Conservation (phyloP, 2,329 filamentous ascomycete genomes). For the Colletotrichum viniferum region DNA sequence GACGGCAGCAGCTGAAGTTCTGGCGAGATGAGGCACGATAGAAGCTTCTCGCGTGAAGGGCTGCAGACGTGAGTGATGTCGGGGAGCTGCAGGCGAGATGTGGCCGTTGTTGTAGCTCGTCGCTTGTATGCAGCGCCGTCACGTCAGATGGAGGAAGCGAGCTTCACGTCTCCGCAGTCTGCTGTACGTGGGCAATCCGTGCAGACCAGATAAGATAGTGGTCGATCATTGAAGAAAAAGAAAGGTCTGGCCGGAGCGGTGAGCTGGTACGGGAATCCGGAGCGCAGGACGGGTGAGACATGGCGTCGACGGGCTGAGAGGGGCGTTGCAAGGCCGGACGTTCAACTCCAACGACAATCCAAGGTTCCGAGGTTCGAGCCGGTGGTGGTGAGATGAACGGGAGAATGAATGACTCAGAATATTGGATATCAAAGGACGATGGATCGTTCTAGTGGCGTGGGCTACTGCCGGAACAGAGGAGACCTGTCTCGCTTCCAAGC, state of each 20-base stretch:
- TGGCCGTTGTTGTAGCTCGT: background rate
- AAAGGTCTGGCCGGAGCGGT: background rate
- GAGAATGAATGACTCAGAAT: background rate
- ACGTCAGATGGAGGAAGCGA: background rate
- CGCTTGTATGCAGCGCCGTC: background rate
- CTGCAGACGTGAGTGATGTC: background rate
- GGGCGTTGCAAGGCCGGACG: background rate
- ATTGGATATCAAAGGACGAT: background rate
- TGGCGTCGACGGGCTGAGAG: background rate
- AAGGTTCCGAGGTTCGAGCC: background rate
- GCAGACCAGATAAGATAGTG: background rate
- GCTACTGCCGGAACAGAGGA: background rate
- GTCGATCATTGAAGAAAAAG: slow-evolving; percentile 1
- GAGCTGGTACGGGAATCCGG: background rate
- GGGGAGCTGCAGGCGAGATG: slow-evolving; percentile 13
- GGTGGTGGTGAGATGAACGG: background rate
- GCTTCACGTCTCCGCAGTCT: background rate
- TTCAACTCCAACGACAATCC: background rate
- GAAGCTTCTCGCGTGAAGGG: background rate
- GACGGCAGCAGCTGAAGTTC: background rate
- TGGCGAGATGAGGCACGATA: background rate
- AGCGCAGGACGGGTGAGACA: background rate
- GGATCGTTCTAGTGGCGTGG: background rate
- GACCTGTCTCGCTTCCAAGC: background rate
- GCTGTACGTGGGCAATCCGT: background rate